Evolutionary conservation across 768 basidiomycete genomes (phyloP), one percentile per base, ranked within the genome.

Genomic region (Pisolithus tinctorius): DNA sequence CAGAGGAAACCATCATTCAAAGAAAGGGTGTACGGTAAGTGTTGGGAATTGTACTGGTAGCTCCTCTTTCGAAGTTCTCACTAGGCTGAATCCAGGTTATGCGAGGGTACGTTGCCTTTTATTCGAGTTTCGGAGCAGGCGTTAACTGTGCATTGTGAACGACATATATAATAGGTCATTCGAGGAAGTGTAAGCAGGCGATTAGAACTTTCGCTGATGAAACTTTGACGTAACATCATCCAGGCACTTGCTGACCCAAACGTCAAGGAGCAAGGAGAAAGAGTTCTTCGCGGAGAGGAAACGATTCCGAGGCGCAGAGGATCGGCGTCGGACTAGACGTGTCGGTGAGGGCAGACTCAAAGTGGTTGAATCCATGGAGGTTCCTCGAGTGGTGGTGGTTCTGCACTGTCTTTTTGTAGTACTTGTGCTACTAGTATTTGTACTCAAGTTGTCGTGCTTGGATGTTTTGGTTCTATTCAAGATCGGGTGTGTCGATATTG

Each of bases 21-120:
- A 61, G 80, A 83, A 43, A 73, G 70, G 51, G 77, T 82, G 7
- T 74, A 81, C 43, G 82, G 81, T 80, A 53, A 25, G 72, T 56
- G 39, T 4, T 27, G 13, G 23, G 49, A 5, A 26, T 13, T 41
- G 20, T 30, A 42, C 8, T 14, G n/a, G 17, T 1, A 16, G 7
- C 20, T 11, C 23, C 7, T 7, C 17, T 26, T 45, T 26, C 30
- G 16, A 40, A 17, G 17, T 55, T 20, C 6, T 26, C 14, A 41
- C 27, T 49, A 39, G 30, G 36, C 5, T 5, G 10, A n/a, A 29
- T 30, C 2, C 37, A 68, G 66, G 68, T 43, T 69, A 68, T 50
- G 62, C 60, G 7, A 60, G 43, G 64, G 66, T 68, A 47, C 54
- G 56, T 31, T 30, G 36, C 17, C 30, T 30, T 6, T 47, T 27